A percentile compares a stretch with the other conserved stretches of the same genome.
These are phyloP conservation scores for Aegilops sharonensis DNA, from an alignment of 176 grass and related monocot genomes.

Conservation along the genomic window DNA sequence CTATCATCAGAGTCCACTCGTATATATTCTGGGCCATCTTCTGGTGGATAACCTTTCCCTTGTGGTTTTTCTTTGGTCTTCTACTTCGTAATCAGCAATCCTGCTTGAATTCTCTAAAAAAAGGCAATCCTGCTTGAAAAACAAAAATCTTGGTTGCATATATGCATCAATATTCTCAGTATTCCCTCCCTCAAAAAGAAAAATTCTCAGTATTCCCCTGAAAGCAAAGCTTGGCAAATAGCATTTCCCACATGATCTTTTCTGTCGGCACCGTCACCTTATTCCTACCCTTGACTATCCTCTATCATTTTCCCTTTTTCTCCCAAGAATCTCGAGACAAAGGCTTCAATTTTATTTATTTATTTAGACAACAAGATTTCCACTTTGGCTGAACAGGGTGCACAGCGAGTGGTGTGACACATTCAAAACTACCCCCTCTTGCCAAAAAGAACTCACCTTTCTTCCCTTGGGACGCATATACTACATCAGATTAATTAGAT, in stretches of 20 bases:
- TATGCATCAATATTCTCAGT: not conserved
- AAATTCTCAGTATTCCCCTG: not conserved
- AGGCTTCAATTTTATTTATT: no score
- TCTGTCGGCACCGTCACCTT: not conserved
- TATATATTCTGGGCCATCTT: not conserved
- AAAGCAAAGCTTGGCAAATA: not conserved
- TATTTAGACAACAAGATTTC: not conserved
- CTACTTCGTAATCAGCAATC: no score
- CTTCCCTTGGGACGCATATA: not conserved
- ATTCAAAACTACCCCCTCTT: not conserved
- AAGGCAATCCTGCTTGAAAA: not conserved
- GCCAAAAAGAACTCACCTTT: constrained; percentile 3
- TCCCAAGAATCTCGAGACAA: not conserved
- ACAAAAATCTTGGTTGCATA: no score
- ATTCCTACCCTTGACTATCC: constrained; percentile 1
- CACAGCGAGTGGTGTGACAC: not conserved
- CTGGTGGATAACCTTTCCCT: not conserved
- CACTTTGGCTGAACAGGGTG: not conserved
- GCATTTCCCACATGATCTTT: constrained; percentile 6
- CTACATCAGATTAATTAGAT: not conserved
- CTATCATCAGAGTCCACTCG: no score
- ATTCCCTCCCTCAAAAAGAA: not conserved
- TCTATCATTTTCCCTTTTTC: not conserved
- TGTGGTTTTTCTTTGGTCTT: not conserved
- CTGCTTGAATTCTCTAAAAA: not conserved